Evolutionary conservation across 2,329 filamentous ascomycete genomes (phyloP).

Genomic region (Periconia macrospinosa): DNA sequence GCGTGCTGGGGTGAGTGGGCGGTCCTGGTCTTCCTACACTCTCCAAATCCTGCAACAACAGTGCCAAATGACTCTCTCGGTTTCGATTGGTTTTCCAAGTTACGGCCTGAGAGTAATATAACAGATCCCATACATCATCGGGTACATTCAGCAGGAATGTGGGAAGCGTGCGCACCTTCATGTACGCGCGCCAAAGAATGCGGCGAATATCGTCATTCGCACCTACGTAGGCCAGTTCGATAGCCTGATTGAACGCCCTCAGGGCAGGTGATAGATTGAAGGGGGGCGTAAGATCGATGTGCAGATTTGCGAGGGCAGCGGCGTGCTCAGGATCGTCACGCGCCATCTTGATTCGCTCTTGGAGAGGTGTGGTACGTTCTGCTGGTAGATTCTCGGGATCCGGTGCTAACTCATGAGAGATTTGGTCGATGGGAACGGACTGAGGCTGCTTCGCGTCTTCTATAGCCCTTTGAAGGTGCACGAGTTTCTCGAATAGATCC

Average conservation of each 20-base stretch:
- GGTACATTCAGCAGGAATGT: constrained; percentile 35
- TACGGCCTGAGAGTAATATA: constrained; percentile 43
- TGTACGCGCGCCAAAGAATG: constrained; percentile 41
- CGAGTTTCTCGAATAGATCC: constrained; percentile 34
- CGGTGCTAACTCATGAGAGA: constrained; percentile 25
- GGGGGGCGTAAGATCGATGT: constrained; percentile 30
- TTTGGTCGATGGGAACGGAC: constrained; percentile 15
- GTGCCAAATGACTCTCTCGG: constrained; percentile 29
- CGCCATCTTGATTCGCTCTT: constrained; percentile 27
- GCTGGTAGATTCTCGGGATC: constrained; percentile 31
- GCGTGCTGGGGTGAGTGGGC: constrained; percentile 33
- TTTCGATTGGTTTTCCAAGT: constrained; percentile 39
- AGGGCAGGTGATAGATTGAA: constrained; percentile 37
- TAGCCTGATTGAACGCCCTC: constrained; percentile 37
- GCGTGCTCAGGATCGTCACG: constrained; percentile 32
- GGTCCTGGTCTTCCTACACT: constrained; percentile 37
- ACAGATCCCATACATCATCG: constrained; percentile 42
- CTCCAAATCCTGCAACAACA: constrained; percentile 32
- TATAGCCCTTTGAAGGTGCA: constrained; percentile 31
- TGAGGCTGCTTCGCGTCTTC: constrained; percentile 13
- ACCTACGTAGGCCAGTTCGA: constrained; percentile 38
- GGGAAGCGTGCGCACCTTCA: constrained; percentile 33
- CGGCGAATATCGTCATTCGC: constrained; percentile 39
- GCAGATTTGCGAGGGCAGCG: constrained; percentile 28
- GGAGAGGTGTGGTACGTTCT: constrained; percentile 23